Conservation (phyloP, 495 filamentous ascomycete genomes). For the Neurospora tetrasperma region DNA sequence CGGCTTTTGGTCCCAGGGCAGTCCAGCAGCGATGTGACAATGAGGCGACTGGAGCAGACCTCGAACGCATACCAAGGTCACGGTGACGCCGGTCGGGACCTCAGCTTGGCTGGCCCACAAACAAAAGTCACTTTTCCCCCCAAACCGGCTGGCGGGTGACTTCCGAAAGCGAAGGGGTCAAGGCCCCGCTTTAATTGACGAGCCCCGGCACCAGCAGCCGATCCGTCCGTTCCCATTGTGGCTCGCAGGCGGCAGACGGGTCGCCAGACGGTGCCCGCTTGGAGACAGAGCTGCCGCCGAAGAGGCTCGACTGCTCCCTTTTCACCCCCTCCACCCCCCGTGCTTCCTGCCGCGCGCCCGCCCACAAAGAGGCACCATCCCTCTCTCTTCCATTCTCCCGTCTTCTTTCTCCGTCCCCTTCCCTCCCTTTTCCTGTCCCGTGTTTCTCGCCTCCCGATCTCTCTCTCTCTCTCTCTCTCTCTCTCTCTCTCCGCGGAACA, state of each 20-base stretch:
- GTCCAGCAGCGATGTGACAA: neutral
- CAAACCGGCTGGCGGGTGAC: neutral
- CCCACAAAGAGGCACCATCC: neutral
- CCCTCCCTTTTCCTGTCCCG: neutral
- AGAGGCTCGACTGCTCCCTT: slow-evolving; percentile 18
- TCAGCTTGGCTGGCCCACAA: neutral
- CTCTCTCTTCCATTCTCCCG: slow-evolving; percentile 3
- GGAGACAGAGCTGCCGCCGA: slow-evolving; percentile 21
- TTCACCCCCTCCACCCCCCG: slow-evolving; percentile 25
- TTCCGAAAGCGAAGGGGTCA: slow-evolving; percentile 8
- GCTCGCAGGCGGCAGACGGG: slow-evolving; percentile 7
- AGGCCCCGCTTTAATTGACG: slow-evolving; percentile 20
- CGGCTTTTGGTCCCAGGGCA: neutral
- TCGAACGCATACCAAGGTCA: neutral
- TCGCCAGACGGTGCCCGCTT: neutral
- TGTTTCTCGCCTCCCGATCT: slow-evolving; percentile 1
- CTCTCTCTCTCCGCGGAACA: neutral
- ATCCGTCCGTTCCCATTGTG: slow-evolving; percentile 27
- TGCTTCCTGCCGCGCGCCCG: slow-evolving; percentile 16
- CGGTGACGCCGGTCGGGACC: neutral
- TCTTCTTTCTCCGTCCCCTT: neutral
- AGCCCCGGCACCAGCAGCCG: slow-evolving; percentile 31
- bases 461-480: no score
- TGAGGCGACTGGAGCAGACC: neutral
- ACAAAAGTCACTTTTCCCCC: neutral